These are phyloP conservation scores for Moniliophthora roreri DNA, from an alignment of 1,284 basidiomycete genomes.

Conservation along the genomic window DNA sequence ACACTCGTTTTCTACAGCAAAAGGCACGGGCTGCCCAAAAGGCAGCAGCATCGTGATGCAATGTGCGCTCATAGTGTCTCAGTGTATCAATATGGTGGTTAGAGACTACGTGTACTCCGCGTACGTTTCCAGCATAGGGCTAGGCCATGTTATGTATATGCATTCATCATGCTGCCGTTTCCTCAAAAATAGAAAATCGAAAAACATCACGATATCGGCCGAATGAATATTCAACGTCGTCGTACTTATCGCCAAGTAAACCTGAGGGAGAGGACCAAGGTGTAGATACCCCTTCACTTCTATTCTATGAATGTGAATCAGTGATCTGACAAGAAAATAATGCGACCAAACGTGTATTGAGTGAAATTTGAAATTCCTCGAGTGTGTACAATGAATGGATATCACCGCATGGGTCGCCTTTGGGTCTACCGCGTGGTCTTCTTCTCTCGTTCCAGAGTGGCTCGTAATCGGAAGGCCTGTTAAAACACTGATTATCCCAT, in stretches of 20 bases:
- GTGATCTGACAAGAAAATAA: too few relatives aligned
- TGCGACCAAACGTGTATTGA: too few relatives aligned
- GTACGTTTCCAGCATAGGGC: conserved; percentile 4
- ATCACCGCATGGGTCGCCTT: too few relatives aligned
- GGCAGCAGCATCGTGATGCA: not conserved
- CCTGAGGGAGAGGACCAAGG: too few relatives aligned
- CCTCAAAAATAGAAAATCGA: conserved; percentile 9
- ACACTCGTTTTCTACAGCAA: not conserved
- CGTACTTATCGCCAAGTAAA: not conserved
- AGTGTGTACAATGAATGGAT: too few relatives aligned
- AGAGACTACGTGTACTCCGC: not conserved
- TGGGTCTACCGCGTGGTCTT: conserved; percentile 32
- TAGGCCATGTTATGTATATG: conserved; percentile 4
- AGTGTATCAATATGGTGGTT: conserved; percentile 7
- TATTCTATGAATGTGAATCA: too few relatives aligned
- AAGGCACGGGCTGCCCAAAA: not conserved
- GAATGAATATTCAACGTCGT: not conserved
- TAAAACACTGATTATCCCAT: conserved; percentile 4
- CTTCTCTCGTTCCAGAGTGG: conserved; percentile 58
- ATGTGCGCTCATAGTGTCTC: not conserved
- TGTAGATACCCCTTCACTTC: too few relatives aligned
- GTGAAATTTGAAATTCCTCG: too few relatives aligned
- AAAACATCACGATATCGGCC: conserved; percentile 7
- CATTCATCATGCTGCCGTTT: conserved; percentile 7
- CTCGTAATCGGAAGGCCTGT: conserved; percentile 57